Conservation (phyloP, 2,329 filamentous ascomycete genomes). For the Scedosporium minutisporum region DNA sequence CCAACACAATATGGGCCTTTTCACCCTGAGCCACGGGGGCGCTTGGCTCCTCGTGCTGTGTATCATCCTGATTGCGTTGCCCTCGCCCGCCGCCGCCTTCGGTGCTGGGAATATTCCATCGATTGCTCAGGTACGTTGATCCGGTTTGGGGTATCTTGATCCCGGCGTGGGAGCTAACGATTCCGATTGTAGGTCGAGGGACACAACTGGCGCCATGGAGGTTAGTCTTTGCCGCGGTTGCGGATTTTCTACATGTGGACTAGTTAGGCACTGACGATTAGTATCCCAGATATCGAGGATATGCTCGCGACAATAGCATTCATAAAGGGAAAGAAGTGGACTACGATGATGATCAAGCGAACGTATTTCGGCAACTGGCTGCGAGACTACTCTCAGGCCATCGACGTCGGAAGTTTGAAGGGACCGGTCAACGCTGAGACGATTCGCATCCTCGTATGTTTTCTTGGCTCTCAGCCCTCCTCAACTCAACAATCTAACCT, state of each 20-base stretch:
- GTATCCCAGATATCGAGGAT: constrained; percentile 62
- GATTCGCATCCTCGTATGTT: constrained; percentile 57
- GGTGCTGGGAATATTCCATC: constrained; percentile 65
- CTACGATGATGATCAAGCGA: constrained; percentile 64
- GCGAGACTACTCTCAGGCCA: constrained; percentile 74
- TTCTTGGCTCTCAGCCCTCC: too few species aligned
- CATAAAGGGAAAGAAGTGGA: constrained; percentile 77
- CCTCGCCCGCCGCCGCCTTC: constrained; percentile 49
- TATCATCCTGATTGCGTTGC: constrained; percentile 46
- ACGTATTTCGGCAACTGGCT: constrained; percentile 85
- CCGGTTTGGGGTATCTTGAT: neutral
- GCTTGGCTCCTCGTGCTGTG: constrained; percentile 41
- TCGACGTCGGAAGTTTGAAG: constrained; percentile 73
- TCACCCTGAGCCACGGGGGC: constrained; percentile 34
- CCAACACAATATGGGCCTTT: constrained; percentile 32
- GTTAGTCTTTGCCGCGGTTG: constrained; percentile 21
- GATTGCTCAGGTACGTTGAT: constrained; percentile 34
- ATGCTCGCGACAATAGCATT: constrained; percentile 70
- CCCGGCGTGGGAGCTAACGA: neutral
- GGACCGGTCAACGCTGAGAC: constrained; percentile 63
- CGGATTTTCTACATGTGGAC: neutral
- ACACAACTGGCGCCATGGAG: constrained; percentile 61
- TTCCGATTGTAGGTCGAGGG: constrained; percentile 44
- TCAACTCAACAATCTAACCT: neutral
- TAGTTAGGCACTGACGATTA: neutral